Evolutionary conservation across 2,329 filamentous ascomycete genomes (phyloP).

Genomic region (Aspergillus alliaceus): DNA sequence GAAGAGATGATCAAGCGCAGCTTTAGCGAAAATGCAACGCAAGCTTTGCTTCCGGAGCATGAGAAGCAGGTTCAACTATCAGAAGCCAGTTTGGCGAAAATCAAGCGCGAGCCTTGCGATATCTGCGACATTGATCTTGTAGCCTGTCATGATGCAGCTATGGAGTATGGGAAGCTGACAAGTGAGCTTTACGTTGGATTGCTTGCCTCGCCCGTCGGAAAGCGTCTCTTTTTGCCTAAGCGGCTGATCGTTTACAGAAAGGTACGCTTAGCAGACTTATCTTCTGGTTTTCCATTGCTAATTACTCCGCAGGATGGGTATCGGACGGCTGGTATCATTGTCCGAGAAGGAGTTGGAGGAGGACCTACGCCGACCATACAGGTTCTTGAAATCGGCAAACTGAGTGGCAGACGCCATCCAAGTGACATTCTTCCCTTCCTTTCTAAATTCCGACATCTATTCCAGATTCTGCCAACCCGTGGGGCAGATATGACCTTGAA

Average conservation of each 20-base stretch:
- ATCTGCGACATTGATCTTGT: slow-evolving; percentile 81
- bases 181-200: slow-evolving; percentile 75
- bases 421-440: slow-evolving; percentile 88
- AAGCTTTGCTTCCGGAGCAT: slow-evolving; percentile 89
- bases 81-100: slow-evolving; percentile 85
- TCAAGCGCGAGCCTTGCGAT: slow-evolving; percentile 80
- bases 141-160: slow-evolving; percentile 75
- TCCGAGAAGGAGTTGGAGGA: slow-evolving; percentile 70
- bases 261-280: slow-evolving; percentile 30
- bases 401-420: slow-evolving; percentile 68
- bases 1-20: slow-evolving; percentile 99
- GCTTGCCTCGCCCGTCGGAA: slow-evolving; percentile 76
- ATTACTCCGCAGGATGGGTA: slow-evolving; percentile 64
- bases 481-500: slow-evolving; percentile 69
- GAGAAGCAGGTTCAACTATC: slow-evolving; percentile 92
- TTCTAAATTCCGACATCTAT: slow-evolving; percentile 65
- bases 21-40: slow-evolving; percentile 97
- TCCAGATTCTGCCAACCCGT: slow-evolving; percentile 66
- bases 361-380: slow-evolving; percentile 70
- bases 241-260: slow-evolving; percentile 79
- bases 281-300: slow-evolving; percentile 15
- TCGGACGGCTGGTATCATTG: slow-evolving; percentile 76
- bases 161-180: slow-evolving; percentile 78
- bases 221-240: slow-evolving; percentile 73
- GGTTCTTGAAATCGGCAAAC: slow-evolving; percentile 73